Evolutionary conservation across 805 yeast genomes (phyloP).

Genomic region (Cyberlindnera maclurae): DNA sequence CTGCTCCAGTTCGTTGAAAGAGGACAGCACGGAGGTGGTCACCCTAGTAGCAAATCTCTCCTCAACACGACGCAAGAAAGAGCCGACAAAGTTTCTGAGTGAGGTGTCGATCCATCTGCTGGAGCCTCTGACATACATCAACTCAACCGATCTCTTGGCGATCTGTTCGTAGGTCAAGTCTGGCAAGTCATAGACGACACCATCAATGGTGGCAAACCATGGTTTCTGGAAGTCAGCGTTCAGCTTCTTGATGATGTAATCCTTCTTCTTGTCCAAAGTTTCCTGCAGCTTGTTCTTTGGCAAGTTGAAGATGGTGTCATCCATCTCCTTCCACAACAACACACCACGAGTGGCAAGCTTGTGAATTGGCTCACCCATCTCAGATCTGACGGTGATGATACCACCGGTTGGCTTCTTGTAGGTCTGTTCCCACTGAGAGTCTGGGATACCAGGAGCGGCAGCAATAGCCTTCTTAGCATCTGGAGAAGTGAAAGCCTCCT

Average conservation of each 20-base stretch:
- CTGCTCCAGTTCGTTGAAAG: constrained; percentile 55
- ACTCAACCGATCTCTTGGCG: constrained; percentile 77
- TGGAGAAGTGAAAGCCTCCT: constrained; percentile 90
- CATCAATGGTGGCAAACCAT: constrained; percentile 77
- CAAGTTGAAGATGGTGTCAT: constrained; percentile 82
- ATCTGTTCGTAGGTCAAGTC: constrained; percentile 96
- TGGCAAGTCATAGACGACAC: constrained; percentile 82
- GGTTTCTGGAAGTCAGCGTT: constrained; percentile 97
- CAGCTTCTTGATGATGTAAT: constrained; percentile 74
- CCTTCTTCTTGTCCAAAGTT: constrained; percentile 75
- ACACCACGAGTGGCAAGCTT: constrained; percentile 98
- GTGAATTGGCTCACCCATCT: constrained; percentile 99
- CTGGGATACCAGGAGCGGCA: constrained; percentile 84
- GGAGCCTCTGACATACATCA: constrained; percentile 76
- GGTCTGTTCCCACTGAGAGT: constrained; percentile 85
- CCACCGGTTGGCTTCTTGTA: constrained; percentile 97
- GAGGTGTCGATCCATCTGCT: constrained; percentile 82
- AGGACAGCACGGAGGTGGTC: constrained; percentile 66
- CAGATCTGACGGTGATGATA: constrained; percentile 90
- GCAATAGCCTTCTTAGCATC: constrained; percentile 93
- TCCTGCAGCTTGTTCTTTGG: constrained; percentile 85
- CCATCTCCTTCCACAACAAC: constrained; percentile 94
- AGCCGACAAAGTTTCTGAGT: constrained; percentile 81
- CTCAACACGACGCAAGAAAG: constrained; percentile 87
- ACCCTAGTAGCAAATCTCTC: constrained; percentile 75